A percentile compares a stretch with the other conserved stretches of the same genome.
Evolutionary conservation across 2,329 filamentous ascomycete species (phyloP).

Genomic region (Penicillium digitatum): DNA sequence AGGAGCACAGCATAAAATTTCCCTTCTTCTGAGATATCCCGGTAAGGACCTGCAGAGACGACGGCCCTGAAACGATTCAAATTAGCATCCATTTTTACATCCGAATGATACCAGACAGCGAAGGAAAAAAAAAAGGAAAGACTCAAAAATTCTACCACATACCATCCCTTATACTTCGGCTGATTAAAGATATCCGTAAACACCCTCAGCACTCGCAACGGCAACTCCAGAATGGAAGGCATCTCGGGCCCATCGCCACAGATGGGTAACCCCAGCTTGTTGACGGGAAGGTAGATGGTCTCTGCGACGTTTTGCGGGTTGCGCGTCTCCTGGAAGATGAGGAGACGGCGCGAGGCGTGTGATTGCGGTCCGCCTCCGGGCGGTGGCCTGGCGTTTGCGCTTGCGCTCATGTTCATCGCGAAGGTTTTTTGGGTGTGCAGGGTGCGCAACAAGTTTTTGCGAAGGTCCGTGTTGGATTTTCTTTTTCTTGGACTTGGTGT

Average conservation of each 20-base stretch:
- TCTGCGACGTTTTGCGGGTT: conserved; percentile 30
- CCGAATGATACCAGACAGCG: not conserved
- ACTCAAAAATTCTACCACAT: conserved; percentile 4
- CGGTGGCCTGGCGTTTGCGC: conserved; percentile 12
- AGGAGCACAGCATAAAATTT: conserved; percentile 39
- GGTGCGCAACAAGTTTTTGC: conserved; percentile 2
- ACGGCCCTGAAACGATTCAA: conserved; percentile 27
- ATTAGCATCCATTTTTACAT: not conserved
- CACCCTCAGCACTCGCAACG: conserved; percentile 32
- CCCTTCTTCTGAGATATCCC: conserved; percentile 36
- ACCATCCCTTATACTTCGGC: conserved; percentile 40
- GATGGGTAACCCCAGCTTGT: conserved; percentile 37
- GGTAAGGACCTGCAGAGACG: conserved; percentile 34
- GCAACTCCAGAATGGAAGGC: conserved; percentile 35
- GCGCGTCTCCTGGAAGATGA: conserved; percentile 39
- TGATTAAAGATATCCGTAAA: conserved; percentile 41
- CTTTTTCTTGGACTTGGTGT: not conserved
- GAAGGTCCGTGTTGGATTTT: not conserved
- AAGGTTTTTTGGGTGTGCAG: not conserved
- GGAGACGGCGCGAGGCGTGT: conserved; percentile 25
- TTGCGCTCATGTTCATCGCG: conserved; percentile 5
- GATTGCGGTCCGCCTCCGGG: not conserved
- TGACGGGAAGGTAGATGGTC: conserved; percentile 33
- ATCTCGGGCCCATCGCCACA: conserved; percentile 32
- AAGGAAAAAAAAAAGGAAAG: not conserved